A percentile compares a stretch with the other conserved stretches of the same genome.
Conservation (phyloP, 495 filamentous ascomycete species). For the Geoglossum glabrum region DNA sequence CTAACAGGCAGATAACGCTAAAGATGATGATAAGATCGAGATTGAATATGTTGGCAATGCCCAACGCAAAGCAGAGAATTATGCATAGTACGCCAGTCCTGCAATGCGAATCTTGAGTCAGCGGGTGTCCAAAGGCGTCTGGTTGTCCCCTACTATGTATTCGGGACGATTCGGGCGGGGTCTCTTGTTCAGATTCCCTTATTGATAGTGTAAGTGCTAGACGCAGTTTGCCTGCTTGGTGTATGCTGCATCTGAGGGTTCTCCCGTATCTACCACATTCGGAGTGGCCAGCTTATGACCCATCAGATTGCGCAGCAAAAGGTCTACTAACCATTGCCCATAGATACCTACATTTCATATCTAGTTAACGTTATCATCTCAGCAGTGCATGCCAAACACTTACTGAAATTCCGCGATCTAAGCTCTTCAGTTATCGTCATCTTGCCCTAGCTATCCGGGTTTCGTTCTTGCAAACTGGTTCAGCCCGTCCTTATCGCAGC, state of each 20-base stretch:
- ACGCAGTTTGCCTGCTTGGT: background rate
- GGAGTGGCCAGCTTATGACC: background rate
- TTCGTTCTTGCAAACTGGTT: background rate
- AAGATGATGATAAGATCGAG: slow-evolving; percentile 55
- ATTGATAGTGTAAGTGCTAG: background rate
- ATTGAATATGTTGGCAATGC: slow-evolving; percentile 78
- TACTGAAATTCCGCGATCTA: slow-evolving; percentile 94
- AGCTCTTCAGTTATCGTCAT: slow-evolving; percentile 53
- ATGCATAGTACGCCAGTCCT: slow-evolving; percentile 93
- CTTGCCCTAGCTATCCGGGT: background rate
- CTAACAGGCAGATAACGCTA: slow-evolving; percentile 70
- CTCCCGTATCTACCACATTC: background rate
- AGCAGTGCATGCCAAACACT: slow-evolving; percentile 19
- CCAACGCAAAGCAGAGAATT: slow-evolving; percentile 84
- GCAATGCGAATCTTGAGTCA: slow-evolving; percentile 5
- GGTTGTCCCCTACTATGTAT: background rate
- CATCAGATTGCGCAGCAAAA: background rate
- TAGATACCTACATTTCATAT: slow-evolving; percentile 61
- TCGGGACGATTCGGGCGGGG: background rate
- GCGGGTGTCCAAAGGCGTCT: background rate
- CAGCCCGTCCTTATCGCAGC: background rate
- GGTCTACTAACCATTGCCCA: slow-evolving; percentile 76
- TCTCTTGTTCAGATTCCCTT: background rate
- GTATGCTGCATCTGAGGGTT: background rate
- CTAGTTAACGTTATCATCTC: slow-evolving; percentile 16